Conservation (phyloP, 1,139 yeast genomes). For the Yamadazyma blattariae region DNA sequence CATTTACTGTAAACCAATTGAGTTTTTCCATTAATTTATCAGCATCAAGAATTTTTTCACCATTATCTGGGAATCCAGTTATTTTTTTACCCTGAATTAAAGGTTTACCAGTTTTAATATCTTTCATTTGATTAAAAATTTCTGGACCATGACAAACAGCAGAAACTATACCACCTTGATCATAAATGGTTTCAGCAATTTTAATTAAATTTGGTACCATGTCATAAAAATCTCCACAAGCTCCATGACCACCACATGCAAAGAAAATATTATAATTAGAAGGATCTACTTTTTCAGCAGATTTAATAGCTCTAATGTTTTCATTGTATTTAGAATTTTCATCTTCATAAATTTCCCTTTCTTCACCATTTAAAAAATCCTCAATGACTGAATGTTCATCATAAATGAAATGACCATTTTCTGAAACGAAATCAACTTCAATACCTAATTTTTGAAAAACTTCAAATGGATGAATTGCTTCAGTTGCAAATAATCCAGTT, state of each 20-base stretch:
- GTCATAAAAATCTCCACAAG: constrained; percentile 54
- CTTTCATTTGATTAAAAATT: constrained; percentile 45
- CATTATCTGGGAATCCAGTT: constrained; percentile 61
- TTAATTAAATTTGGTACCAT: constrained; percentile 42
- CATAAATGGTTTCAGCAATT: constrained; percentile 46
- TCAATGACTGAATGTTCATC: constrained; percentile 50
- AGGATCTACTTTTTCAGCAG: constrained; percentile 42
- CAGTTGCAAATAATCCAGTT: constrained; percentile 55
- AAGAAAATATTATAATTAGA: constrained; percentile 51
- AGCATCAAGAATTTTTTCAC: constrained; percentile 44
- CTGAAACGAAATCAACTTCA: constrained; percentile 55
- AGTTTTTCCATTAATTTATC: constrained; percentile 29
- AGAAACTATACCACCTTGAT: constrained; percentile 50
- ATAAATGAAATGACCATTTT: constrained; percentile 50
- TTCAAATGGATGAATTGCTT: constrained; percentile 56
- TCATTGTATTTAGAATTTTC: constrained; percentile 34
- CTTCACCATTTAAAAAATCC: constrained; percentile 45
- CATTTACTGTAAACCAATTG: constrained; percentile 33
- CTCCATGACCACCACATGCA: constrained; percentile 66
- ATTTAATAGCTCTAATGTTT: constrained; percentile 32
- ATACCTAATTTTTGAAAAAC: constrained; percentile 43
- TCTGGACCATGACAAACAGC: constrained; percentile 72
- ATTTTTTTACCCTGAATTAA: constrained; percentile 50
- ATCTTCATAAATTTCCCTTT: constrained; percentile 34
- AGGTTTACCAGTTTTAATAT: constrained; percentile 28